Evolutionary conservation across 2,329 filamentous ascomycete species (phyloP), one percentile per base, ranked within the genome.

Genomic region (Claviceps sp.): DNA sequence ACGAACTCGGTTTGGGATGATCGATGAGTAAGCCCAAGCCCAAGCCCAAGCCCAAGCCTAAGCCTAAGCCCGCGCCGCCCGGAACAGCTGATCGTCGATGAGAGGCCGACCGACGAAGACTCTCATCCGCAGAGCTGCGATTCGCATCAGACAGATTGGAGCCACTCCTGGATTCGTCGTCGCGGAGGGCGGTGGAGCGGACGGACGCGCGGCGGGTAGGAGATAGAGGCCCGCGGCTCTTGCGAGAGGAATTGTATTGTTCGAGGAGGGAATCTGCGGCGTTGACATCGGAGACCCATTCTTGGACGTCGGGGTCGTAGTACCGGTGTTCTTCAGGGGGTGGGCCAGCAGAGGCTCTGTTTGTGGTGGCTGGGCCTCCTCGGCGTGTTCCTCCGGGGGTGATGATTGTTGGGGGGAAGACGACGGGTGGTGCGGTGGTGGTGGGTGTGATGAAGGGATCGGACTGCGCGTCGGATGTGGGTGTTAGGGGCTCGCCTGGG

Each of bases 281-380:
- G 54, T 80, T 76, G 1, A 79, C 69, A 38, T 79, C 76, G 0
- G 72, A 71, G 46, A 78, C 76, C 78, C 78, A 81, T 55, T 76
- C 74, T 52, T 76, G 74, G 2, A 81, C 77, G 37, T 80, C 78
- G 0, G 72, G 72, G 57, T 81, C 74, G 41, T 62, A 59, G 37
- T 63, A 59, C 4, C 59, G 61, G 20, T 55, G 20, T 47, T 57
- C 59, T n/a, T 76, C 72, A 1, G 71, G 70, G 50, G 68, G 73
- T 1, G 70, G 70, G 2, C 68, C 70, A 38, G 60, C 59, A 1
- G 67, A 65, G 2, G 8, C 5, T 22, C 8, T 42, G 9, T 42
- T 9, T 67, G 11, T 26, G 9, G 9, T 11, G 4, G 30, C 9
- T 11, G 30, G 9, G 30, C 30, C 30, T 34, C 30, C 30, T 34